These are phyloP conservation scores for Paracoccidioides brasiliensis DNA, from an alignment of 2,329 filamentous ascomycete species.

Conservation along the genomic window DNA sequence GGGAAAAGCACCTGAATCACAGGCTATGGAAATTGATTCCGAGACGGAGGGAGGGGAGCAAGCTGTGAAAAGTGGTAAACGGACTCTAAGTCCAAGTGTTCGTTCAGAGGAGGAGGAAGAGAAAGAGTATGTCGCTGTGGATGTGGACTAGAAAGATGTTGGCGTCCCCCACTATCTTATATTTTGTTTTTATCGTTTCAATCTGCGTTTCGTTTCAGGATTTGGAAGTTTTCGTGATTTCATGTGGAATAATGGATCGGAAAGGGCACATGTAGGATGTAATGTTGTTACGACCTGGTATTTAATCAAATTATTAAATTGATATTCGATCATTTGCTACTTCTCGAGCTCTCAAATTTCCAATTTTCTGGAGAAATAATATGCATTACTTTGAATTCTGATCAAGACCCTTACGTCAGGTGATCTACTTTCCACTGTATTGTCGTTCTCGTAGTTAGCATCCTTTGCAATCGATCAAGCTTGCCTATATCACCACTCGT, in stretches of 20 bases:
- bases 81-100: neutral
- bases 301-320: neutral
- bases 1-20: slow-evolving; percentile 8
- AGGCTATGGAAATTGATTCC: slow-evolving; percentile 15
- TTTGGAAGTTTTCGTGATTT: neutral
- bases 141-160: slow-evolving; percentile 36
- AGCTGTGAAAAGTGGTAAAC: slow-evolving; percentile 8
- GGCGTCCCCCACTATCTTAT: neutral
- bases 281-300: neutral
- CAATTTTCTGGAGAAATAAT: too few species aligned
- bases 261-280: neutral
- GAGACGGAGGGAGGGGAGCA: slow-evolving; percentile 14
- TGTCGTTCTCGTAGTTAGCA: too few species aligned
- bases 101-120: slow-evolving; percentile 13
- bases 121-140: slow-evolving; percentile 44
- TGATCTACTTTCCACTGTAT: too few species aligned
- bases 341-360: too few species aligned
- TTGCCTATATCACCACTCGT: too few species aligned
- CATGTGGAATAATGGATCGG: neutral
- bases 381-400: too few species aligned
- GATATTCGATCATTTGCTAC: neutral
- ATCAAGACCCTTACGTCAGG: too few species aligned
- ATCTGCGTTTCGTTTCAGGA: neutral
- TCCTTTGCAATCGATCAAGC: too few species aligned
- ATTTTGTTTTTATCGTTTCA: neutral